Conservation (phyloP, 495 filamentous ascomycete species). For the Cladorrhinum samala region DNA sequence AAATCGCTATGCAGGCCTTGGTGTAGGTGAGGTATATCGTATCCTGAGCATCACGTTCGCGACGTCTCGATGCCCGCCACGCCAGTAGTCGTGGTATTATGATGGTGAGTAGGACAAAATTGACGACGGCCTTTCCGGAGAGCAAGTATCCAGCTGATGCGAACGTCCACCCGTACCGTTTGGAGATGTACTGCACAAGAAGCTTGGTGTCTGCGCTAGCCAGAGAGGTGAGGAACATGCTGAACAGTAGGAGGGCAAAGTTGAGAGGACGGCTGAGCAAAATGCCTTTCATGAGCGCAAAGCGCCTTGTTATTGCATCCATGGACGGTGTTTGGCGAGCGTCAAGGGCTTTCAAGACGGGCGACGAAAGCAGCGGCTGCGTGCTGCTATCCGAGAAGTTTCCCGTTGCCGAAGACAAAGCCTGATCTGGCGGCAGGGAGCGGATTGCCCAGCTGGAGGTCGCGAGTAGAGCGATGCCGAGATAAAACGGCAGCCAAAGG, state of each 20-base stretch:
- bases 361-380: conserved; percentile 5
- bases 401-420: not conserved
- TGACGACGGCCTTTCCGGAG: conserved; percentile 38
- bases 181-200: not conserved
- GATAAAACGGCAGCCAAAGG: conserved; percentile 36
- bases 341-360: conserved; percentile 1
- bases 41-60: conserved; percentile 15
- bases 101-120: conserved; percentile 34
- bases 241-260: conserved; percentile 23
- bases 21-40: conserved; percentile 26
- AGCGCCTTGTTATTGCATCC: not conserved
- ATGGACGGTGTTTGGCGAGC: conserved; percentile 20
- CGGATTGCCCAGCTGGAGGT: conserved; percentile 30
- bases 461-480: conserved; percentile 32
- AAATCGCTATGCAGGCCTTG: conserved; percentile 30
- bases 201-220: conserved; percentile 28
- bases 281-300: not conserved
- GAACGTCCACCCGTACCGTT: conserved; percentile 26
- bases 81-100: conserved; percentile 32
- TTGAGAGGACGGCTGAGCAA: conserved; percentile 9
- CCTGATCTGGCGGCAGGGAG: conserved; percentile 10
- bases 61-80: not conserved
- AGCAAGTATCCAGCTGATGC: conserved; percentile 39
- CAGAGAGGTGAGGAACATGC: conserved; percentile 29
- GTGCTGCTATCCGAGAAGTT: conserved; percentile 12